Base-by-base conservation (phyloP, 225 moss, liverwort and hornwort species). In the Pseudisothecium myosuroides region DNA sequence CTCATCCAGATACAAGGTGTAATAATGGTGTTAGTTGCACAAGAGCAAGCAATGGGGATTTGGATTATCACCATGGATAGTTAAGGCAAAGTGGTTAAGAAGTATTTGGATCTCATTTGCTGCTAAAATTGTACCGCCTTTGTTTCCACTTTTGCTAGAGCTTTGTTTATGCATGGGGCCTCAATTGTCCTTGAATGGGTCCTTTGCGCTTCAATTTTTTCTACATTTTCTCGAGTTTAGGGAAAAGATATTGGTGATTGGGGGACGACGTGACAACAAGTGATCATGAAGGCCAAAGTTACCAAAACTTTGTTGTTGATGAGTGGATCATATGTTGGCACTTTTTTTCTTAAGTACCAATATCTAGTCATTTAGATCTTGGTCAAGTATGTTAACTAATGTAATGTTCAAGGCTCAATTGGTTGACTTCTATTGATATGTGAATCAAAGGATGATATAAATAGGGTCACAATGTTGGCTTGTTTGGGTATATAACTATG, bases 261-360 rank as follows among this genome's bases (percentile, higher is more conserved):
- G 41, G 15, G 71, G 41, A 26, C 2, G 0, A 15, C 0, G 0
- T 22, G 14, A 43, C n/a, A 43, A 43, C 0, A 0, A 26, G 5
- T 43, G 9, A 24, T 24, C 3, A 7, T 72, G 1, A 26, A 26
- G 15, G 9, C 26, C 26, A 71, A 39, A 41, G 15, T 41, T 43
- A 27, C 26, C 3, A n/a, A 26, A 72, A 16, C 13, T 72, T 27
- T 43, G 7, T 43, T 24, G 7, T 2, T 69, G 14, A 5, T 68
- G 39, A 26, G 3, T 24, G 39, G 24, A 39, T 39, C 18, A 23
- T 23, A 39, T 23, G 3, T 24, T 69, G 12, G 23, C 4, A 13
- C 13, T 7, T 24, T 68, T 39, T 69, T 23, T 23, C 4, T 4
- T 11, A 23, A 6, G n/a, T n/a, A n/a, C n/a, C n/a, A 23, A 10